A percentile compares a stretch with the other conserved stretches of the same genome.
phyloP scores from a whole-genome alignment of 2,329 filamentous ascomycete species.

The Nothophaeocryptopus gaeumannii region DNA sequence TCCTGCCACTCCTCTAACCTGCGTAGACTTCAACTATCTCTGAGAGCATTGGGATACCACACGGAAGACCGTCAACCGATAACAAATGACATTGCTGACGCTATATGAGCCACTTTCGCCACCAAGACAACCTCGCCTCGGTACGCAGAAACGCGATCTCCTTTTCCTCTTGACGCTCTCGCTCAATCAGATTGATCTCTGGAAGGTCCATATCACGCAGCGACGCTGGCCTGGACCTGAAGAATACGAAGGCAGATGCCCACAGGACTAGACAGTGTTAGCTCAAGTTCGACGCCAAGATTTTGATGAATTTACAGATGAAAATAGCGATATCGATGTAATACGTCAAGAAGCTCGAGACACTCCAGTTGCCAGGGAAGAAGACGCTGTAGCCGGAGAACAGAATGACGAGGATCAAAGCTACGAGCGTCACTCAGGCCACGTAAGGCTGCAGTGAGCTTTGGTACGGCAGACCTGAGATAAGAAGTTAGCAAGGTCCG shows the following conservation, averaged over 20 bases:
- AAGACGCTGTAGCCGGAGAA: conserved; percentile 64
- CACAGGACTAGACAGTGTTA: conserved; percentile 10
- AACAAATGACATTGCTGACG: too few relatives aligned
- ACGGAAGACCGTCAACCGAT: too few relatives aligned
- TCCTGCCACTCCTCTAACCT: too few relatives aligned
- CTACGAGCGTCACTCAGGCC: conserved; percentile 57
- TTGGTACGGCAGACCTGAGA: conserved; percentile 36
- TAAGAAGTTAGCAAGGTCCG: background rate
- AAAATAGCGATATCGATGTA: conserved; percentile 22
- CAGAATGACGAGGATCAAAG: conserved; percentile 61
- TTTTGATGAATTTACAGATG: background rate
- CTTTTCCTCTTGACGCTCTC: conserved; percentile 12
- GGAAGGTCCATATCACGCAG: conserved; percentile 14
- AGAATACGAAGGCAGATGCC: background rate
- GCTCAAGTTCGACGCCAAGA: background rate
- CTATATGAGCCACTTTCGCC: conserved; percentile 15
- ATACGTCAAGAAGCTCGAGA: conserved; percentile 17
- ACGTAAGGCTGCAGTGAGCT: conserved; percentile 49
- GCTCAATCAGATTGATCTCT: conserved; percentile 17
- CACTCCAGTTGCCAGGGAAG: conserved; percentile 38
- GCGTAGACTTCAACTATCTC: too few relatives aligned
- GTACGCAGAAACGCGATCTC: background rate
- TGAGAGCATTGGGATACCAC: too few relatives aligned
- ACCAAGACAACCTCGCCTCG: conserved; percentile 4
- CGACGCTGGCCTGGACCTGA: conserved; percentile 5